Evolutionary conservation across 2,329 filamentous ascomycete genomes (phyloP).

Genomic region (Colletotrichum chlorophyti): DNA sequence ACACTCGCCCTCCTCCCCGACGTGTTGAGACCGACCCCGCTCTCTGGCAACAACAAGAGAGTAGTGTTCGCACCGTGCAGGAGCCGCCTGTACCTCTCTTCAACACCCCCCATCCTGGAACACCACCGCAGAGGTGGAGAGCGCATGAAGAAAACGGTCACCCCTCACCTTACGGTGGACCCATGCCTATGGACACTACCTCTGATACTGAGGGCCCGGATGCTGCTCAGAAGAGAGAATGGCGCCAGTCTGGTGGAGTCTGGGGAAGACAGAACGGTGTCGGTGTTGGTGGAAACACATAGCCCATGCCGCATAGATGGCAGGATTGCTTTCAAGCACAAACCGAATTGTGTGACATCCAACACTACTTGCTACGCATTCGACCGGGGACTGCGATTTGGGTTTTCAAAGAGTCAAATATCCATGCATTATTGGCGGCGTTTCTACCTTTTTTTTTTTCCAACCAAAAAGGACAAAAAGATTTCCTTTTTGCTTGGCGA

Average conservation of each 20-base stretch:
- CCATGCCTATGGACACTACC: too few species aligned
- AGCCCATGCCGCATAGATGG: constrained; percentile 26
- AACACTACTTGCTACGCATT: constrained; percentile 25
- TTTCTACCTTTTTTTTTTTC: constrained; percentile 33
- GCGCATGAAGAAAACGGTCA: constrained; percentile 50
- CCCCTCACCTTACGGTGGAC: constrained; percentile 47
- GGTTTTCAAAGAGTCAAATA: constrained; percentile 28
- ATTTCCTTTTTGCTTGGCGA: constrained; percentile 30
- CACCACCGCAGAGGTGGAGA: constrained; percentile 57
- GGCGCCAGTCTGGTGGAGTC: constrained; percentile 58
- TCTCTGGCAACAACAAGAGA: constrained; percentile 83
- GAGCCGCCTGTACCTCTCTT: constrained; percentile 51
- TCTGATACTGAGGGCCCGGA: constrained; percentile 49
- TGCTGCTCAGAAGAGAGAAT: constrained; percentile 56
- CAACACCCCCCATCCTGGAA: constrained; percentile 49
- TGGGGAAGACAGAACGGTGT: constrained; percentile 58
- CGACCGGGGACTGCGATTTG: constrained; percentile 20
- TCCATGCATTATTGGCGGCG: constrained; percentile 46
- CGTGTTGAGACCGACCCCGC: constrained; percentile 88
- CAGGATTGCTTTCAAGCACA: too few species aligned
- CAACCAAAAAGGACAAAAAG: constrained; percentile 27
- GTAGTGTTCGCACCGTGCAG: constrained; percentile 80
- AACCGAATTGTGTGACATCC: too few species aligned
- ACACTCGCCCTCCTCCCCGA: constrained; percentile 61
- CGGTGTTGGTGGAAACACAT: constrained; percentile 55